phyloP scores from a whole-genome alignment of 108 stramenopile species.

The Conticribra guillardii region DNA sequence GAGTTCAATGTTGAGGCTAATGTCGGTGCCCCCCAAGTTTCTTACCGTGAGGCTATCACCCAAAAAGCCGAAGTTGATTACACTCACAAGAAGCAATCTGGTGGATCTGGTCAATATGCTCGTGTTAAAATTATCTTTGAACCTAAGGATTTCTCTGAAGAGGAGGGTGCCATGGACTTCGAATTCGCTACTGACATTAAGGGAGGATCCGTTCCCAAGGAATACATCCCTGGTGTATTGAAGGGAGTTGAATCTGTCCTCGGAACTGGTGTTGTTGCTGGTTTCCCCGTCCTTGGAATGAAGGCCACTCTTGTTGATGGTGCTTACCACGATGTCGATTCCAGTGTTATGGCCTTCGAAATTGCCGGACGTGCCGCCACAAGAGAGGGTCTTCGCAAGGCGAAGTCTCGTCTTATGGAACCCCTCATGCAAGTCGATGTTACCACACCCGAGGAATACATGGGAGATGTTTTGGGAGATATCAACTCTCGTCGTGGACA shows the following conservation, averaged over 20 bases:
- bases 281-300: conserved; percentile 96
- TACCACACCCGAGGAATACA: conserved; percentile 97
- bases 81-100: conserved; percentile 99
- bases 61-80: conserved; percentile 92
- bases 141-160: conserved; percentile 88
- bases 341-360: conserved; percentile 92
- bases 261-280: conserved; percentile 91
- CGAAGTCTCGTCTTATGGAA: conserved; percentile 96
- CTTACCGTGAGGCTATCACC: conserved; percentile 98
- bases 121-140: conserved; percentile 95
- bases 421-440: conserved; percentile 99
- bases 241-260: conserved; percentile 98
- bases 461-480: conserved; percentile 98
- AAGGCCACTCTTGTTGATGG: conserved; percentile 92
- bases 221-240: conserved; percentile 98
- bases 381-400: conserved; percentile 96
- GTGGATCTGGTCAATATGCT: conserved; percentile 97
- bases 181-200: conserved; percentile 96
- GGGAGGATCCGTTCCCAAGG: conserved; percentile 97
- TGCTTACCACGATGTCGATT: conserved; percentile 91
- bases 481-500: conserved; percentile 97
- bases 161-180: conserved; percentile 91
- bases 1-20: conserved; percentile 97
- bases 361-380: conserved; percentile 93
- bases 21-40: conserved; percentile 92